phyloP scores from a whole-genome alignment of 2,329 filamentous ascomycete genomes.

The Dactylellina haptotyla region DNA sequence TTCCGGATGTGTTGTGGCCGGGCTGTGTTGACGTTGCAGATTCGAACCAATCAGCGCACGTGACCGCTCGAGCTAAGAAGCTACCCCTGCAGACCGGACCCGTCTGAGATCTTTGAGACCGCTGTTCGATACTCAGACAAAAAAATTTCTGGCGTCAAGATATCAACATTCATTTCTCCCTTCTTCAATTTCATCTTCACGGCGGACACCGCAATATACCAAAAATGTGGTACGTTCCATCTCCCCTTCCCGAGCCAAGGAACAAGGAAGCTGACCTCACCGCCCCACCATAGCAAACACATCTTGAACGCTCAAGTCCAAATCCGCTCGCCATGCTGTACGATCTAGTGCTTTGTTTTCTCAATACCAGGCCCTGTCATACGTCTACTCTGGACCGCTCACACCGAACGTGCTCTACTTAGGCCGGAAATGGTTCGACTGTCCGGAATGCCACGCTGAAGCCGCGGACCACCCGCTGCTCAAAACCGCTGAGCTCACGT shows the following conservation, averaged over 20 bases:
- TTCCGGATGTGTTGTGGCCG: too few relatives aligned
- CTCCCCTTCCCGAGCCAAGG: not conserved
- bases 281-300: constrained; percentile 82
- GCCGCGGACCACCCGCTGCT: constrained; percentile 78
- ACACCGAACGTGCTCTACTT: constrained; percentile 19
- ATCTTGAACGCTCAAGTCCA: constrained; percentile 97
- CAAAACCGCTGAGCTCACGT: constrained; percentile 86
- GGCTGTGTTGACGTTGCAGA: too few relatives aligned
- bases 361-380: not conserved
- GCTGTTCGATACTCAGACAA: too few relatives aligned
- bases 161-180: too few relatives aligned
- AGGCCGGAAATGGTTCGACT: constrained; percentile 99
- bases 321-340: constrained; percentile 95
- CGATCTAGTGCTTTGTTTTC: constrained; percentile 59
- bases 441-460: constrained; percentile 91
- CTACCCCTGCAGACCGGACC: not conserved
- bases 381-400: not conserved
- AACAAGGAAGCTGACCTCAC: constrained; percentile 3
- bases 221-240: constrained; percentile 30
- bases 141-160: too few relatives aligned
- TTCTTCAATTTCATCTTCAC: too few relatives aligned
- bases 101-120: too few relatives aligned
- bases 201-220: too few relatives aligned
- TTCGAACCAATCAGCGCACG: not conserved
- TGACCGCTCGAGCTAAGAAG: not conserved